phyloP scores from a whole-genome alignment of 495 filamentous ascomycete genomes.

The Hypoxylon crocopeplum region DNA sequence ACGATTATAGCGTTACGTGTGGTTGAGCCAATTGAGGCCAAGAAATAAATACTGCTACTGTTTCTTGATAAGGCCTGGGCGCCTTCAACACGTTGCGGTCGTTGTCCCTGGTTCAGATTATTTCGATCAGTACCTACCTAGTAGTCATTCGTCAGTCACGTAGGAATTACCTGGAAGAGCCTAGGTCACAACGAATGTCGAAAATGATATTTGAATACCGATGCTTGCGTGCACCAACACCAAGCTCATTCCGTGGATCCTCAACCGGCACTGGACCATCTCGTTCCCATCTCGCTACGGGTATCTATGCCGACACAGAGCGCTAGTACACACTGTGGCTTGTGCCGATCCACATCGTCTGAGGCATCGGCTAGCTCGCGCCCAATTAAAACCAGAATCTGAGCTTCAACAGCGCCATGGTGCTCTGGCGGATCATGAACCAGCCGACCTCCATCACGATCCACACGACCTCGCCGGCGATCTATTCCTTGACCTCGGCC shows the following conservation, averaged over 20 bases:
- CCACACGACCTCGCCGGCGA: constrained; percentile 34
- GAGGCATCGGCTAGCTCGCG: not conserved
- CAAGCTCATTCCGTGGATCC: not conserved
- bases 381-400: constrained; percentile 14
- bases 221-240: constrained; percentile 5
- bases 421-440: constrained; percentile 33
- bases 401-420: constrained; percentile 18
- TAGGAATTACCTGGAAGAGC: not conserved
- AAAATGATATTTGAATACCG: constrained; percentile 20
- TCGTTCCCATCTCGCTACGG: not conserved
- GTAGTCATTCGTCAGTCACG: no score
- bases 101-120: no score
- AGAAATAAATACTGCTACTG: no score
- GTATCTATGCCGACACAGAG: constrained; percentile 21
- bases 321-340: not conserved
- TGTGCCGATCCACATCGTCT: not conserved
- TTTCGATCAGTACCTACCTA: no score
- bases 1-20: no score
- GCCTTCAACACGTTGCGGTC: no score
- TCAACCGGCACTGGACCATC: not conserved
- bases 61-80: no score
- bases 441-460: constrained; percentile 32
- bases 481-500: constrained; percentile 39
- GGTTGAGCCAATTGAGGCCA: no score
- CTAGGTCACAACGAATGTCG: not conserved